Percentiles rank a stretch among this genome's conserved stretches.
These are phyloP conservation scores for Centrapalus pauciflorus DNA, from an alignment of 129 eudicot genomes.

Conservation along the genomic window DNA sequence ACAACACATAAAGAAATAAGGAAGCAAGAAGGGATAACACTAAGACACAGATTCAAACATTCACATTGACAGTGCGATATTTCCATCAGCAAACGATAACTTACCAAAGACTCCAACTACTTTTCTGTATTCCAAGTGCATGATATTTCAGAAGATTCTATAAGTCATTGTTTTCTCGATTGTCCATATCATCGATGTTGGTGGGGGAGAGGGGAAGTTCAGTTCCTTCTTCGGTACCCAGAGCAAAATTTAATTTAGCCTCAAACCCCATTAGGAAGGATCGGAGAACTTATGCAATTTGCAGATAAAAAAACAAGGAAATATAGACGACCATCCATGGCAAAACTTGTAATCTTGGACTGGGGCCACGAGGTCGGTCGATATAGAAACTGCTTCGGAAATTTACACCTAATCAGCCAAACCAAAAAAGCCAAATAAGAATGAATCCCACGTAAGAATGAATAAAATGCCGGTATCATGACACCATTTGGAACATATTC, in stretches of 20 bases:
- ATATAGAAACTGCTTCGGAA: constrained; percentile 22
- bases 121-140: too few relatives aligned
- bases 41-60: background rate
- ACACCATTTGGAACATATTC: background rate
- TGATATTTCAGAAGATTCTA: background rate
- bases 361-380: constrained; percentile 5
- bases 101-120: background rate
- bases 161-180: background rate
- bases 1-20: background rate
- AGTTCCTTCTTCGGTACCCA: background rate
- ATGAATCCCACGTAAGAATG: background rate
- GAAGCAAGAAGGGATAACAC: background rate
- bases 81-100: background rate
- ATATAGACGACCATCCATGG: constrained; percentile 8
- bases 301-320: constrained; percentile 15
- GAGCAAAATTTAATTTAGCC: constrained; percentile 13
- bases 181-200: too few relatives aligned
- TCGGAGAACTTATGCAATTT: constrained; percentile 7
- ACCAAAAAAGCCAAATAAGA: too few relatives aligned
- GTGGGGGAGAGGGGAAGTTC: background rate
- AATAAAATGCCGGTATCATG: background rate
- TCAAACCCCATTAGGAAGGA: constrained; percentile 14
- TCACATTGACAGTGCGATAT: constrained; percentile 4
- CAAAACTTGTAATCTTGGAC: constrained; percentile 23
- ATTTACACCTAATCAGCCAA: constrained; percentile 31